Conservation (phyloP, 352 stramenopile species). For the Phytopythium sindhum region DNA sequence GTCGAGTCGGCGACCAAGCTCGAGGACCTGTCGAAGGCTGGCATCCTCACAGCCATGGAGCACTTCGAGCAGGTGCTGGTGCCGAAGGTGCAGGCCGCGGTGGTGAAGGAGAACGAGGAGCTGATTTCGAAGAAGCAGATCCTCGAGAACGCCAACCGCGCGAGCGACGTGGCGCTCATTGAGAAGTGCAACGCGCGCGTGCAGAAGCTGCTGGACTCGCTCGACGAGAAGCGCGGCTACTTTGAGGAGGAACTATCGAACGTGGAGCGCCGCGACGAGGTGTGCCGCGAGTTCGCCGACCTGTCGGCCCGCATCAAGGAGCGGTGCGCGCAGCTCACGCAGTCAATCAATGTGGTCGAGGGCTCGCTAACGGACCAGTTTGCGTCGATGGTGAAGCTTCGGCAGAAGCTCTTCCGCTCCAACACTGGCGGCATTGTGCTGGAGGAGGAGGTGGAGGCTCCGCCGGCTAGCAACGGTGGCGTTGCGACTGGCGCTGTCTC, state of each 20-base stretch:
- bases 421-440: conserved; percentile 41
- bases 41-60: conserved; percentile 59
- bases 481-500: not conserved
- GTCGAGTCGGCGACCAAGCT: conserved; percentile 74
- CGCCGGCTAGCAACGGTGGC: not conserved
- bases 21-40: conserved; percentile 57
- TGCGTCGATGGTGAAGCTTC: conserved; percentile 69
- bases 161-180: conserved; percentile 61
- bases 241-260: conserved; percentile 74
- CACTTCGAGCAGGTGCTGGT: conserved; percentile 68
- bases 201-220: conserved; percentile 58
- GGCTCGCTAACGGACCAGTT: conserved; percentile 78
- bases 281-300: conserved; percentile 74
- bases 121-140: conserved; percentile 77
- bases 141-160: conserved; percentile 51
- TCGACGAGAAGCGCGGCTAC: conserved; percentile 69
- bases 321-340: conserved; percentile 62
- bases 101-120: conserved; percentile 79
- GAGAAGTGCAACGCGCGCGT: conserved; percentile 74
- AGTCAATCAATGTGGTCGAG: conserved; percentile 77
- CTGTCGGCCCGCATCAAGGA: conserved; percentile 77
- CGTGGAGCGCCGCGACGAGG: conserved; percentile 71
- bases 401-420: conserved; percentile 61
- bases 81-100: conserved; percentile 65
- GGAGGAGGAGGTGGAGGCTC: conserved; percentile 32